Percentiles rank a stretch among this genome's conserved stretches.
Evolutionary conservation across 352 stramenopile species (phyloP).

Genomic region (Pythium aristosporum): DNA sequence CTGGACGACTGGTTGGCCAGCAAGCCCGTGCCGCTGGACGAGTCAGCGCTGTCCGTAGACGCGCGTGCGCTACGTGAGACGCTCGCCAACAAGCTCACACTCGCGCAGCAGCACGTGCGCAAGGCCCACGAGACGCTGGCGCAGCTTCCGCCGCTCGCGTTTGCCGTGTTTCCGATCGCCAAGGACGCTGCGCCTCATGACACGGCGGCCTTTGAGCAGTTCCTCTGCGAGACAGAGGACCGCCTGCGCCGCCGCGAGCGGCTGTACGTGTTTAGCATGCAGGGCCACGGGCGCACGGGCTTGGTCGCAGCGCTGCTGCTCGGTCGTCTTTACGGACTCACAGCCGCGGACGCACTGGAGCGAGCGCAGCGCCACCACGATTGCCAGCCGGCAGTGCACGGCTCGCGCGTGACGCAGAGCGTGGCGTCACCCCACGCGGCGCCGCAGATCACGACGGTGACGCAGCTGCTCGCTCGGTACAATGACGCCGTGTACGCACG

Average conservation of each 20-base stretch:
- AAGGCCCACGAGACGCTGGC: slow-evolving; percentile 38
- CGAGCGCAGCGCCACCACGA: slow-evolving; percentile 68
- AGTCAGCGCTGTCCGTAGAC: slow-evolving; percentile 8
- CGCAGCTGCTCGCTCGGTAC: slow-evolving; percentile 39
- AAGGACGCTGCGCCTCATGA: slow-evolving; percentile 36
- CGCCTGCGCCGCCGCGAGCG: slow-evolving; percentile 48
- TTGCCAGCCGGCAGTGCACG: slow-evolving; percentile 43
- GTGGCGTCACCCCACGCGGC: slow-evolving; percentile 52
- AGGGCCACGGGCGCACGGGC: slow-evolving; percentile 68
- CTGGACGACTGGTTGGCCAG: slow-evolving; percentile 22
- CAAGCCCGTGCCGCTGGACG: too few species aligned
- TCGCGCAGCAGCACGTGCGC: slow-evolving; percentile 44
- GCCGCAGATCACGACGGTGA: slow-evolving; percentile 45
- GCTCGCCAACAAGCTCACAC: slow-evolving; percentile 43
- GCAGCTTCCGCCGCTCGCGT: slow-evolving; percentile 39
- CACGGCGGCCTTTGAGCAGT: slow-evolving; percentile 23
- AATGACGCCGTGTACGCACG: slow-evolving; percentile 66
- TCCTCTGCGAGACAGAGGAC: slow-evolving; percentile 44
- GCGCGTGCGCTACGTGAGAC: slow-evolving; percentile 29
- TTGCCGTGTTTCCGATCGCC: slow-evolving; percentile 55
- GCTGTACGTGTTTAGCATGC: slow-evolving; percentile 75
- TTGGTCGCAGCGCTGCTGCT: slow-evolving; percentile 67
- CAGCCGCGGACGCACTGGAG: slow-evolving; percentile 54
- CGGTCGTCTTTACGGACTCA: slow-evolving; percentile 67
- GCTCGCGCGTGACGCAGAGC: slow-evolving; percentile 31